Conservation (phyloP, 73 alveolate species). For the Breviolum minutum region DNA sequence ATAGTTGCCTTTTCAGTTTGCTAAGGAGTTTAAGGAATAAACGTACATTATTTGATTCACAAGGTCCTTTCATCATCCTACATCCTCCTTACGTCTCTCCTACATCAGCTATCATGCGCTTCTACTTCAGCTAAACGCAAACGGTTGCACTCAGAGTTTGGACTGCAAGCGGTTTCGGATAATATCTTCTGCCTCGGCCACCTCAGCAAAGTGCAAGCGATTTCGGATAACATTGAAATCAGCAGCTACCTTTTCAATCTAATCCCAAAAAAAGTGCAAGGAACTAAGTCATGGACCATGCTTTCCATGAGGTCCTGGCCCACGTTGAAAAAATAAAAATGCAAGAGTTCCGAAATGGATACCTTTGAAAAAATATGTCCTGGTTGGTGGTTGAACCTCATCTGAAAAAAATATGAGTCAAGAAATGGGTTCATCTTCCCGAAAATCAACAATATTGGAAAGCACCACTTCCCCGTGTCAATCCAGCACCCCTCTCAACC, state of each 20-base stretch:
- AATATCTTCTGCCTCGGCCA: conserved; percentile 87
- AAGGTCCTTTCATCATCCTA: too few species aligned
- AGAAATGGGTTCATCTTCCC: background rate
- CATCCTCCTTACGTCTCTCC: too few species aligned
- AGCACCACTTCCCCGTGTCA: background rate
- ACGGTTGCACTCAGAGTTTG: background rate
- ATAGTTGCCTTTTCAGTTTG: too few species aligned
- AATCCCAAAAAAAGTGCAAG: background rate
- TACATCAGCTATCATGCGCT: too few species aligned
- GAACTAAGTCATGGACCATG: conserved; percentile 3
- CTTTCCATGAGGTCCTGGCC: conserved; percentile 39
- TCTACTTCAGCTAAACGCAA: background rate
- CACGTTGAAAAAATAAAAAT: background rate
- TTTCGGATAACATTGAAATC: conserved; percentile 56
- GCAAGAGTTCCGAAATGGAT: background rate
- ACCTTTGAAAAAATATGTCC: background rate
- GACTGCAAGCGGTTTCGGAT: conserved; percentile 82
- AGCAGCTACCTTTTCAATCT: background rate
- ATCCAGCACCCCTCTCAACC: background rate
- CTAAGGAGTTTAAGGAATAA: too few species aligned
- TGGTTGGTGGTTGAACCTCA: too few species aligned
- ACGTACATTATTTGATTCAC: too few species aligned
- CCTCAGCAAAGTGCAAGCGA: conserved; percentile 31
- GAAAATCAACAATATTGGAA: background rate
- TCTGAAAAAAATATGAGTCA: background rate